Conservation (phyloP, 202 grass and related monocot genomes). For the Carex sylvatica region DNA sequence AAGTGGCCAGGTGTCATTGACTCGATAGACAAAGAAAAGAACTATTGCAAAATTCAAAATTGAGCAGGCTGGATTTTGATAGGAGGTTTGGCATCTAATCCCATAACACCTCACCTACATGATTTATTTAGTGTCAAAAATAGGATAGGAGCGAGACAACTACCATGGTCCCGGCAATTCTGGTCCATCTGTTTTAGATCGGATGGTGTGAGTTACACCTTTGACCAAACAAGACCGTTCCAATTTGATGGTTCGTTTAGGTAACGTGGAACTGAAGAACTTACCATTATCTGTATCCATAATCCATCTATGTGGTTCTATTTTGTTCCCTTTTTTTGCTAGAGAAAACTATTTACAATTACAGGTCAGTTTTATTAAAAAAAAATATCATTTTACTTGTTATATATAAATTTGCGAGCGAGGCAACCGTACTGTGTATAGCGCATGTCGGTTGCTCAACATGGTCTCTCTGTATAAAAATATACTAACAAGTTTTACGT, state of each 20-base stretch:
- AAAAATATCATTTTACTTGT: too few species aligned
- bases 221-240: not conserved
- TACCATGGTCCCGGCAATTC: not conserved
- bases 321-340: too few species aligned
- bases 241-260: not conserved
- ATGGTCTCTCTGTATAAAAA: too few species aligned
- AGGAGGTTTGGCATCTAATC: not conserved
- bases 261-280: too few species aligned
- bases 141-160: not conserved
- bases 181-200: not conserved
- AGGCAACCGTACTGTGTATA: too few species aligned
- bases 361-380: too few species aligned
- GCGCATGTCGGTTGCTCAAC: too few species aligned
- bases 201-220: not conserved
- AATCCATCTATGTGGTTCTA: too few species aligned
- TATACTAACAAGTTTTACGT: too few species aligned
- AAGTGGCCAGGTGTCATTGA: not conserved
- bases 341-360: too few species aligned
- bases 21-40: not conserved
- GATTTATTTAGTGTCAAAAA: not conserved
- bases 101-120: not conserved
- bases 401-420: too few species aligned
- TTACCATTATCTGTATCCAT: too few species aligned
- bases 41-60: not conserved
- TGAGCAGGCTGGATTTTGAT: not conserved